Evolutionary conservation across 2,329 filamentous ascomycete genomes (phyloP).

Genomic region (Dothideomycetes sp.): DNA sequence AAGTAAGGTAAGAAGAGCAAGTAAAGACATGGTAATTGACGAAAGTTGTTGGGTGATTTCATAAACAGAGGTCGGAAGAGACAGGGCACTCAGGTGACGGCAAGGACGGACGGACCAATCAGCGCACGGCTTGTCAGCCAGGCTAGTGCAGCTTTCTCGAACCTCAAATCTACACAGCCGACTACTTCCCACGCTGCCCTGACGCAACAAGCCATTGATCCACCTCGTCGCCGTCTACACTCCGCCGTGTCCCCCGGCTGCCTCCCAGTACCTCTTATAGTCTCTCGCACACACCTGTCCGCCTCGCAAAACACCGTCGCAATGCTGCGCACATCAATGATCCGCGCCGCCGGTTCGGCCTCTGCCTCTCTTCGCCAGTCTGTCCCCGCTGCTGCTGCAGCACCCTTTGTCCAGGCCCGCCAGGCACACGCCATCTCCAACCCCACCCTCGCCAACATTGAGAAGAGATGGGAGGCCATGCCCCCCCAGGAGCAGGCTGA

Average conservation of each 20-base stretch:
- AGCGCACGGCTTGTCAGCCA: not conserved
- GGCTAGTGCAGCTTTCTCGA: not conserved
- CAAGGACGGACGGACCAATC: too few relatives aligned
- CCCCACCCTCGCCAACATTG: conserved; percentile 93
- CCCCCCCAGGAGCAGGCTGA: conserved; percentile 98
- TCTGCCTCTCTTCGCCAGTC: conserved; percentile 9
- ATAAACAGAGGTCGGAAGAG: too few relatives aligned
- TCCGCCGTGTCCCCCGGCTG: not conserved
- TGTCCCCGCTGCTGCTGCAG: conserved; percentile 22
- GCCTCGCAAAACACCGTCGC: not conserved
- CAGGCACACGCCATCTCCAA: conserved; percentile 92
- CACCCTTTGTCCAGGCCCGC: conserved; percentile 33
- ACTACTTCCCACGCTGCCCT: not conserved
- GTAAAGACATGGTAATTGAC: too few relatives aligned
- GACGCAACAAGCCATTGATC: not conserved
- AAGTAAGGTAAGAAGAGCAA: too few relatives aligned
- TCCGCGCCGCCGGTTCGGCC: conserved; percentile 11
- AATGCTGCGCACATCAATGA: conserved; percentile 12
- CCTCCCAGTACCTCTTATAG: not conserved
- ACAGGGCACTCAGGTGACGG: not conserved
- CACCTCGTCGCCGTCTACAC: not conserved
- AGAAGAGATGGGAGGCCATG: conserved; percentile 98
- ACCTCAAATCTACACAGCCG: too few relatives aligned
- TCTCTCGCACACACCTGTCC: not conserved
- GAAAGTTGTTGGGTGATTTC: too few relatives aligned